Evolutionary conservation across 1,284 basidiomycete species (phyloP), one percentile per base, ranked within the genome.

Genomic region (Sporisorium graminicola): DNA sequence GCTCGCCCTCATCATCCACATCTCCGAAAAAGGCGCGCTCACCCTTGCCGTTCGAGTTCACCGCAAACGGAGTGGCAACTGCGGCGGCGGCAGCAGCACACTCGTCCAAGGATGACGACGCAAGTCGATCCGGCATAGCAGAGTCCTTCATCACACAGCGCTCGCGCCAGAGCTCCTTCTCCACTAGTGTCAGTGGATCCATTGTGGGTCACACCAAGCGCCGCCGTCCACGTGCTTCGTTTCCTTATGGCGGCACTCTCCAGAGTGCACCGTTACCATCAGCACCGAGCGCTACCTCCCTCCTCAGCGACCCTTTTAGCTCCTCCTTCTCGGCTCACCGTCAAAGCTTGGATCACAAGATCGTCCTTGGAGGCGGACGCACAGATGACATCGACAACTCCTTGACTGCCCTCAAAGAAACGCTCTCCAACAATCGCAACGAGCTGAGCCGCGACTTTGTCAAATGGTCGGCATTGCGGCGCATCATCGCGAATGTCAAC

Each of bases 381-480:
- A 14, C 22, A 20, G 40, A 62, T 2, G 43, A 43, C 4, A 27
- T 51, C 29, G 18, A 44, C n/a, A 46, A 66, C n/a, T 29, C 24
- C 26, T 7, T 29, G 12, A 9, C 56, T 5, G 24, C 49, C 2
- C 70, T 77, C 31, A 69, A 74, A 43, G 75, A 77, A 40, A 66
- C 66, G 6, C 47, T 51, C 27, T 29, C 44, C 42, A 58, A 79
- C 35, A 78, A 80, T n/a, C 78, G 85, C 50, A 63, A 72, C 61
- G 80, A 69, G 18, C 65, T 83, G 31, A 87, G 88, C 50, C 88
- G 89, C 14, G 90, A 92, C 57, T 90, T 91, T 10, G 92, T 95
- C 84, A 89, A 89, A 57, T 95, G 93, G 93, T 91, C 92, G 0
- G 88, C 89, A n/a, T 87, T 97, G 50, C 90, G 90, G 88, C 66